These are phyloP conservation scores for Saturnispora sanitii DNA, from an alignment of 805 yeast genomes.

Conservation along the genomic window DNA sequence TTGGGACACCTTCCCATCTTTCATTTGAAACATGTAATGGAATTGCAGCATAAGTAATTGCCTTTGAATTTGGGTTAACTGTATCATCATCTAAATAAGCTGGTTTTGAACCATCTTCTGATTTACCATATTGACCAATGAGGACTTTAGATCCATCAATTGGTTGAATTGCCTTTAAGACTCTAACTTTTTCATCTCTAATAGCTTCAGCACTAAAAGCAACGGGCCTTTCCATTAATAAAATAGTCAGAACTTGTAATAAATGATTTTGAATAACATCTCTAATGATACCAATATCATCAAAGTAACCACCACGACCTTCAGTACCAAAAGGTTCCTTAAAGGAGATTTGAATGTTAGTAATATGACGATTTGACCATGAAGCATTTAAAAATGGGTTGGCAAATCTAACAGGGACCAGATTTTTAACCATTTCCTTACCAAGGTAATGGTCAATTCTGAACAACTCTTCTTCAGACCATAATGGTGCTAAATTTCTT, in stretches of 20 bases:
- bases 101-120: conserved; percentile 84
- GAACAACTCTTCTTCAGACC: conserved; percentile 83
- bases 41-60: conserved; percentile 88
- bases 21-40: conserved; percentile 75
- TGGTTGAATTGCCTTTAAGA: conserved; percentile 69
- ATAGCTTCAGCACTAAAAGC: conserved; percentile 87
- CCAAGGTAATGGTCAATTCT: conserved; percentile 97
- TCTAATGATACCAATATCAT: conserved; percentile 87
- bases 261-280: conserved; percentile 98
- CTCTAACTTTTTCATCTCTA: conserved; percentile 93
- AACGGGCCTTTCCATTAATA: conserved; percentile 93
- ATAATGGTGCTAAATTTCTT: conserved; percentile 67
- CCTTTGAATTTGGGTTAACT: conserved; percentile 69
- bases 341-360: conserved; percentile 79
- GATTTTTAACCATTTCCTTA: conserved; percentile 94
- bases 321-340: conserved; percentile 99
- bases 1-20: conserved; percentile 98
- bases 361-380: conserved; percentile 77
- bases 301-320: conserved; percentile 98
- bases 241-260: conserved; percentile 80
- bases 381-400: conserved; percentile 80
- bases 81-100: conserved; percentile 88
- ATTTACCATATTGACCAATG: conserved; percentile 79
- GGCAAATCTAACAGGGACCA: conserved; percentile 81
- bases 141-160: conserved; percentile 58